Evolutionary conservation across 176 grass and related monocot species (phyloP).

Genomic region (Oryza brachyantha): DNA sequence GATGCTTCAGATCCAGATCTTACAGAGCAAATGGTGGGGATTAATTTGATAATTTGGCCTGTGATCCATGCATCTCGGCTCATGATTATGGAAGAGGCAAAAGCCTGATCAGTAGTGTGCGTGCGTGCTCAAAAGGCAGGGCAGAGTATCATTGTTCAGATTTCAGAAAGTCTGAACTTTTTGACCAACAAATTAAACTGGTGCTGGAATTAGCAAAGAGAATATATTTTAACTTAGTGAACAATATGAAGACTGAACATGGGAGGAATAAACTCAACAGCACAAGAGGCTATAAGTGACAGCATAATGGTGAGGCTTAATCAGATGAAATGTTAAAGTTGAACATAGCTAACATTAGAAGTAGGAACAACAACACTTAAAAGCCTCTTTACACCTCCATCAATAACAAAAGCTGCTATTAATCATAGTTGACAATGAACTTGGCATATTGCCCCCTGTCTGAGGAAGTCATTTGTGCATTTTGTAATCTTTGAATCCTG

Average conservation of each 20-base stretch:
- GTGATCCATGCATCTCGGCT: slow-evolving; percentile 35
- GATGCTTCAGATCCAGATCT: slow-evolving; percentile 41
- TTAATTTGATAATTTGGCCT: slow-evolving; percentile 11
- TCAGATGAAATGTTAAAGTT: background rate
- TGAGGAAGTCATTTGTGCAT: background rate
- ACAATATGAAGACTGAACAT: background rate
- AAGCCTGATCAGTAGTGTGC: slow-evolving; percentile 48
- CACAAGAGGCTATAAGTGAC: background rate
- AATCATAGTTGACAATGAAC: background rate
- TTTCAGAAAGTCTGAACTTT: slow-evolving; percentile 7
- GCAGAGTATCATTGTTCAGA: slow-evolving; percentile 35
- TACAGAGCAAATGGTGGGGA: slow-evolving; percentile 3
- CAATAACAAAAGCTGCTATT: background rate
- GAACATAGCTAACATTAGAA: slow-evolving; percentile 15
- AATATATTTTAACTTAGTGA: background rate
- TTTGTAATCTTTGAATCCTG: slow-evolving; percentile 1
- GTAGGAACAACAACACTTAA: background rate
- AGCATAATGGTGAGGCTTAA: background rate
- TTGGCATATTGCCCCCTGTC: background rate
- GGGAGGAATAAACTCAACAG: background rate
- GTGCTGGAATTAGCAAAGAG: background rate
- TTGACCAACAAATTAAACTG: slow-evolving; percentile 15
- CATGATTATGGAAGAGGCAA: slow-evolving; percentile 41
- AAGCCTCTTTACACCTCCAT: slow-evolving; percentile 3
- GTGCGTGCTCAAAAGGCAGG: slow-evolving; percentile 24